A percentile compares a stretch with the other conserved stretches of the same genome.
Conservation (phyloP, 805 yeast genomes). For the Wickerhamomyces tratensis region DNA sequence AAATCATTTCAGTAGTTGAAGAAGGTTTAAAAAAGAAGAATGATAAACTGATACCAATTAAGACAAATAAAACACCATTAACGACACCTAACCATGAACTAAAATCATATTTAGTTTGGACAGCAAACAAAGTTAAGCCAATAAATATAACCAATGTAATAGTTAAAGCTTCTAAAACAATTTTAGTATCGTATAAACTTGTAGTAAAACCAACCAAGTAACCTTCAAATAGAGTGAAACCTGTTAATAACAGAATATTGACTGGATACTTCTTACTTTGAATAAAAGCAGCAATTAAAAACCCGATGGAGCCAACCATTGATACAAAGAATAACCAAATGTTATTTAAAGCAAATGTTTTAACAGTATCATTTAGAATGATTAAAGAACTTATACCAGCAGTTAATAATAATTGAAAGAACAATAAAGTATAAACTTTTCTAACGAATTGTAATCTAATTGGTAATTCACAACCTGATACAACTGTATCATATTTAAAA, state of each 20-base stretch:
- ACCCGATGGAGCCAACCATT: conserved; percentile 48
- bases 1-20: conserved; percentile 49
- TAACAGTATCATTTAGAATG: conserved; percentile 31
- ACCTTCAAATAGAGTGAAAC: conserved; percentile 70
- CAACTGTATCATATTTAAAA: conserved; percentile 73
- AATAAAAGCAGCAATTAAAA: conserved; percentile 52
- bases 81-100: conserved; percentile 55
- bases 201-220: conserved; percentile 63
- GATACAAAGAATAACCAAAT: conserved; percentile 51
- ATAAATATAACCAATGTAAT: conserved; percentile 62
- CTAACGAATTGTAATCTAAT: conserved; percentile 69
- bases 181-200: conserved; percentile 48
- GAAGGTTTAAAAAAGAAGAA: conserved; percentile 53
- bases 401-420: conserved; percentile 56
- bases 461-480: conserved; percentile 67
- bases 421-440: conserved; percentile 67
- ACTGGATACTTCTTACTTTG: conserved; percentile 62
- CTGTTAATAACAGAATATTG: conserved; percentile 47
- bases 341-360: conserved; percentile 46
- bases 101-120: conserved; percentile 71
- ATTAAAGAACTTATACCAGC: conserved; percentile 46
- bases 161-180: conserved; percentile 61
- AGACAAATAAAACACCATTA: conserved; percentile 48
- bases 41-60: conserved; percentile 67
- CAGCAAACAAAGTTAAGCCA: conserved; percentile 71